Base-by-base conservation (phyloP, 208 protist species). In the Spongospora subterranea region DNA sequence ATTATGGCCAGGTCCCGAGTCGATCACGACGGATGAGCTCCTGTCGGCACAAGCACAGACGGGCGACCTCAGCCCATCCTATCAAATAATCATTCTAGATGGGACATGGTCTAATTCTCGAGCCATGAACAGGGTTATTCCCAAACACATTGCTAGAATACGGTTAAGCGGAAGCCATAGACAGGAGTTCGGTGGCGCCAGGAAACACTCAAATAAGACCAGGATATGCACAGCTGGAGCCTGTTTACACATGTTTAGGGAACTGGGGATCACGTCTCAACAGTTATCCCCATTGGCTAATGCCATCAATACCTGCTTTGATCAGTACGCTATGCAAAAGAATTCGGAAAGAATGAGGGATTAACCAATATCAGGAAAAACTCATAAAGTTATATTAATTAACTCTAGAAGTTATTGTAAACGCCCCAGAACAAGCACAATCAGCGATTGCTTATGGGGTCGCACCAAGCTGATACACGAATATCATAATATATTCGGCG, bases 261-360 rank as follows among this genome's bases (percentile, higher is more conserved):
- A 82, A 82, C 71, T 82, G 17, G 71, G 71, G 17, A n/a, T 43
- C n/a, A 6, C 6, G 17, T 20, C 17, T 13, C 17, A 82, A 6
- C 71, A 82, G 71, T n/a, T 82, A 20, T n/a, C 6, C 35, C 71
- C 71, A n/a, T n/a, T 82, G 71, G 71, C 71, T n/a, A n/a, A 82
- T 43, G 71, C 71, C 71, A 82, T 82, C 71, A 82, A 82, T n/a
- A n/a, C 11, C 35, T 82, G 11, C 17, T 82, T 82, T 43, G 71
- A 82, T n/a, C 6, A 35, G 17, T 43, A 82, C 40, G n/a, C 71
- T n/a, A 35, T 17, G 17, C 71, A 82, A n/a, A 6, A 20, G 17
- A 6, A n/a, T 43, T 17, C 11, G 6, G 17, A 82, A 13, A 6
- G 71, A 43, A 20, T 82, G 40, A 35, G 71, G 40, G 71, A 82